These are phyloP conservation scores for Lactarius hatsudake DNA, from an alignment of 768 basidiomycete genomes.

Conservation along the genomic window DNA sequence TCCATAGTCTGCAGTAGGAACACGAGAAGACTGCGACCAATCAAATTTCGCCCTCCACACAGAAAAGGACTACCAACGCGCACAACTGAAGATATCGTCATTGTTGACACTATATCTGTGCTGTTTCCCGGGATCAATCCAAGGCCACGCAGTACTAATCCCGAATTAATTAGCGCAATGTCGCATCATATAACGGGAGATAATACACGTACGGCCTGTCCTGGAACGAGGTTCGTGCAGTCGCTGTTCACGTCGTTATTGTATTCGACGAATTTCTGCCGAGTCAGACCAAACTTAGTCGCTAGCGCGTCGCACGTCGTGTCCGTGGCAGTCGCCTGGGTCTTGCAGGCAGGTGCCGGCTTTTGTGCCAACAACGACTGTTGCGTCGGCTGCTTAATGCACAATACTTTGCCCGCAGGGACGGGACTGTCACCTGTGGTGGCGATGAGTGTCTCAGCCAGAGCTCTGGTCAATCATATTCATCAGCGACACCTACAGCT, in stretches of 20 bases:
- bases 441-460: too few species aligned
- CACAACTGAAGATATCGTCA: too few species aligned
- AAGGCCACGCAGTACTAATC: constrained; percentile 18
- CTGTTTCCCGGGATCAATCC: not conserved
- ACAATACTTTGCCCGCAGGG: not conserved
- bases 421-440: not conserved
- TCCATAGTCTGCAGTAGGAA: not conserved
- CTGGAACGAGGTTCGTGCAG: constrained; percentile 13
- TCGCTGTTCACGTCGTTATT: constrained; percentile 14
- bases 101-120: too few species aligned
- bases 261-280: not conserved
- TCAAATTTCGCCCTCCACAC: not conserved
- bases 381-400: not conserved
- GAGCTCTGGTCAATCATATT: not conserved
- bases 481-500: not conserved
- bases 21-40: not conserved
- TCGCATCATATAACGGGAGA: too few species aligned
- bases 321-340: constrained; percentile 11
- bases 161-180: not conserved
- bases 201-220: constrained; percentile 8
- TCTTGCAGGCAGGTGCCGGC: constrained; percentile 10
- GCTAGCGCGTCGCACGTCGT: constrained; percentile 3
- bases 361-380: too few species aligned
- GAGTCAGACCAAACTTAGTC: not conserved
- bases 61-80: not conserved